These are phyloP conservation scores for Sclerotiophoma versabilis DNA, from an alignment of 2,329 filamentous ascomycete genomes.

Conservation along the genomic window DNA sequence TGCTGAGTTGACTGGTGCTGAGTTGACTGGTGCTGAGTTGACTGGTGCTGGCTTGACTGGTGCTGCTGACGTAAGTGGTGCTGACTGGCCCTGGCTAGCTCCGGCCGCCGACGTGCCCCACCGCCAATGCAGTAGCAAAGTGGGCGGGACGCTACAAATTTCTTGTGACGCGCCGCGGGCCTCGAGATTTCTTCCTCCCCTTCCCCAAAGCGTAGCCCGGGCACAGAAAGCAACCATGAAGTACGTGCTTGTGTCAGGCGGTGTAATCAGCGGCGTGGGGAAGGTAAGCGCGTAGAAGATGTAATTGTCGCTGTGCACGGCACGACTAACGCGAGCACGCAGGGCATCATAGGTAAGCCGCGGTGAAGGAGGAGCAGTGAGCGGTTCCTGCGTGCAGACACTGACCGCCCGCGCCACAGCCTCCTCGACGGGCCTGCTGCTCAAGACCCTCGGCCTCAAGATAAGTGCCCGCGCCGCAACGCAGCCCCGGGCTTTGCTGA, in stretches of 20 bases:
- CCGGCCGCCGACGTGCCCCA: neutral
- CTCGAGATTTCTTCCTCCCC: slow-evolving; percentile 50
- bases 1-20: too few relatives aligned
- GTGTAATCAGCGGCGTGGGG: slow-evolving; percentile 54
- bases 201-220: slow-evolving; percentile 51
- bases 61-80: too few relatives aligned
- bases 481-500: slow-evolving; percentile 39
- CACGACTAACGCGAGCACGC: slow-evolving; percentile 33
- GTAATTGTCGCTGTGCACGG: slow-evolving; percentile 19
- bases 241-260: slow-evolving; percentile 82
- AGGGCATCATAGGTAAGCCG: slow-evolving; percentile 70
- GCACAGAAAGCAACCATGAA: slow-evolving; percentile 68
- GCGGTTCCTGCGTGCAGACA: neutral
- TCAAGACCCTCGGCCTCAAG: slow-evolving; percentile 82
- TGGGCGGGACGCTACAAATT: slow-evolving; percentile 35
- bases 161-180: slow-evolving; percentile 39
- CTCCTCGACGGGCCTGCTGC: slow-evolving; percentile 74
- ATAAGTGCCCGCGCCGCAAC: slow-evolving; percentile 59
- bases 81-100: slow-evolving; percentile 9
- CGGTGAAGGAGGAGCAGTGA: slow-evolving; percentile 1
- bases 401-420: slow-evolving; percentile 56
- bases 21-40: too few relatives aligned
- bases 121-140: slow-evolving; percentile 13
- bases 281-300: slow-evolving; percentile 53
- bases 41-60: too few relatives aligned